Evolutionary conservation across 257 asterid species (phyloP).

Genomic region (Solanum neorickii): DNA sequence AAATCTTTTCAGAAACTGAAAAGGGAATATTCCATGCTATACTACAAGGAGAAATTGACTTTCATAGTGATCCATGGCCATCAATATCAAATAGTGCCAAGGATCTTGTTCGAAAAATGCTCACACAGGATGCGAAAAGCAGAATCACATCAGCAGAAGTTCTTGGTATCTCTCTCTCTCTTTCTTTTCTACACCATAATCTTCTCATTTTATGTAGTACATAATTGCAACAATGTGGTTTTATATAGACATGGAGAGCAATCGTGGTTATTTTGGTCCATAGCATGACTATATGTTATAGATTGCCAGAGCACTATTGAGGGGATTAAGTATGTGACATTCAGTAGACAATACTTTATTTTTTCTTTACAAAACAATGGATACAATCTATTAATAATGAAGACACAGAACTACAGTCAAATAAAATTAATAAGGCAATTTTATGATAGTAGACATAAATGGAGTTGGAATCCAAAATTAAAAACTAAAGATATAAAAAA

Average conservation of each 20-base stretch:
- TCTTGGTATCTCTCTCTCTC: constrained; percentile 19
- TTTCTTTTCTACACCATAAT: background rate
- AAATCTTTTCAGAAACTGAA: constrained; percentile 34
- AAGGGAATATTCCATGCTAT: constrained; percentile 49
- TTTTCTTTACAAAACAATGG: background rate
- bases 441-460: background rate
- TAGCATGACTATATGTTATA: background rate
- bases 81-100: constrained; percentile 46
- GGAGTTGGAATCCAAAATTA: background rate
- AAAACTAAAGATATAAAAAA: background rate
- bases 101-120: constrained; percentile 50
- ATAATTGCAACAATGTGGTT: background rate
- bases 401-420: background rate
- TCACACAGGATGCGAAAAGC: constrained; percentile 29
- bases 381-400: background rate
- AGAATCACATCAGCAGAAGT: constrained; percentile 50
- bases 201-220: background rate
- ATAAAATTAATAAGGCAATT: background rate
- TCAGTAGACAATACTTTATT: background rate
- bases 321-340: background rate
- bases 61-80: constrained; percentile 53
- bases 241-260: background rate
- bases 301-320: background rate
- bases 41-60: constrained; percentile 41
- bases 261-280: background rate